These are phyloP conservation scores for Sugiyamaella sp. DNA, from an alignment of 1,139 yeast genomes.

Conservation along the genomic window DNA sequence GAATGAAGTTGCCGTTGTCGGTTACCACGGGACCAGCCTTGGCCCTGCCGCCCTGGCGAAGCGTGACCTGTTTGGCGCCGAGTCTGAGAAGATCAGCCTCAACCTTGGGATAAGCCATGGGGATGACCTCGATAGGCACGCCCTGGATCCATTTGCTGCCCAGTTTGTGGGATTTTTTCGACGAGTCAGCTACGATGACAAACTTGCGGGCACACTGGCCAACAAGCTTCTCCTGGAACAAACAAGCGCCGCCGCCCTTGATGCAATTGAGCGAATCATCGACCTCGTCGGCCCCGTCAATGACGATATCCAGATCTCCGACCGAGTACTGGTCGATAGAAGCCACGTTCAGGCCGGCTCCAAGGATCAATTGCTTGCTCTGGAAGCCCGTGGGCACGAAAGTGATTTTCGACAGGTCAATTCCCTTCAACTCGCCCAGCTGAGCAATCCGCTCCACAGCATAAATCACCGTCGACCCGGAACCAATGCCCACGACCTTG, in stretches of 20 bases:
- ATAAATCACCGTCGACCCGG: slow-evolving; percentile 95
- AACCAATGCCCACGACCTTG: slow-evolving; percentile 87
- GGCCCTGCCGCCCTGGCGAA: slow-evolving; percentile 86
- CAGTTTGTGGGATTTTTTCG: slow-evolving; percentile 69
- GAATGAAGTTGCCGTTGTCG: slow-evolving; percentile 89
- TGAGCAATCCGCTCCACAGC: slow-evolving; percentile 94
- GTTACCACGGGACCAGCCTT: slow-evolving; percentile 99
- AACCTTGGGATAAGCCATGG: slow-evolving; percentile 82
- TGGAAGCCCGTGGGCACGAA: slow-evolving; percentile 98
- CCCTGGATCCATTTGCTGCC: slow-evolving; percentile 90
- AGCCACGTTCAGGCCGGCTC: slow-evolving; percentile 78
- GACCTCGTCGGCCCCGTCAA: slow-evolving; percentile 99
- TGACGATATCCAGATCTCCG: slow-evolving; percentile 77
- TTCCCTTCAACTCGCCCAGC: slow-evolving; percentile 50
- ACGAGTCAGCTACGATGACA: slow-evolving; percentile 88
- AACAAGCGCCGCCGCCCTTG: slow-evolving; percentile 99
- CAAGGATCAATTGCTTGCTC: slow-evolving; percentile 80
- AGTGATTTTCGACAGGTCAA: slow-evolving; percentile 39
- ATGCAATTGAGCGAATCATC: slow-evolving; percentile 79
- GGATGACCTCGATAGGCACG: slow-evolving; percentile 94
- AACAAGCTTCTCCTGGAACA: slow-evolving; percentile 94
- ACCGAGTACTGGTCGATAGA: slow-evolving; percentile 76
- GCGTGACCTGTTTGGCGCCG: slow-evolving; percentile 66
- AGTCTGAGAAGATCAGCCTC: slow-evolving; percentile 58
- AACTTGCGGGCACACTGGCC: slow-evolving; percentile 79